phyloP scores from a whole-genome alignment of 2,329 filamentous ascomycete genomes.

The Aspergillus pseudonomiae region DNA sequence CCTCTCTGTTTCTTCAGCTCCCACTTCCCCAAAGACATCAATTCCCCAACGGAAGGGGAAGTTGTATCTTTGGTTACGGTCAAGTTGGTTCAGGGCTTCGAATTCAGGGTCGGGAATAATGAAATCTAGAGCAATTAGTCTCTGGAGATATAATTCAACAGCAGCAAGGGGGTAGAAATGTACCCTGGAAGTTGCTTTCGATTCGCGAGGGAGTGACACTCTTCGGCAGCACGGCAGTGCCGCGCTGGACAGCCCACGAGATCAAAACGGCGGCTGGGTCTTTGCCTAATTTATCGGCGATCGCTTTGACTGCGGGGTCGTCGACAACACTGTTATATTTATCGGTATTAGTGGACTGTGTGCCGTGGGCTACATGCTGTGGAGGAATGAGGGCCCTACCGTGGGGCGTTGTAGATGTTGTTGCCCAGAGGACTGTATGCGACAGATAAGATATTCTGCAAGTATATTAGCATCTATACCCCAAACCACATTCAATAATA shows the following conservation, averaged over 20 bases:
- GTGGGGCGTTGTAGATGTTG: constrained; percentile 37
- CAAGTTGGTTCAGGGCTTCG: constrained; percentile 37
- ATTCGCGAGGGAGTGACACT: constrained; percentile 58
- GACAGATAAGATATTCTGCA: constrained; percentile 52
- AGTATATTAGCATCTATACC: not conserved
- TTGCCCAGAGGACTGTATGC: constrained; percentile 66
- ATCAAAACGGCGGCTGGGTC: constrained; percentile 60
- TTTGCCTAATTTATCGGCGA: constrained; percentile 63
- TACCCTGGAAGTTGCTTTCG: constrained; percentile 51
- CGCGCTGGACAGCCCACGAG: constrained; percentile 58
- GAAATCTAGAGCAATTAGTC: constrained; percentile 27
- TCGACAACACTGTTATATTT: constrained; percentile 56
- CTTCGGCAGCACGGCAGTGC: constrained; percentile 59
- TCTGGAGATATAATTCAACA: not conserved
- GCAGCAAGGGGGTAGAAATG: not conserved
- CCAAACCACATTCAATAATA: fast-evolving
- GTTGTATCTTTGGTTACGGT: constrained; percentile 42
- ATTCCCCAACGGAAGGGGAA: constrained; percentile 42
- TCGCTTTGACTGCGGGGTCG: constrained; percentile 62
- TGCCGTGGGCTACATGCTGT: not conserved
- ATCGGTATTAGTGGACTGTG: not conserved
- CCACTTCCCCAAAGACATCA: constrained; percentile 42
- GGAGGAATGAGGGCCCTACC: constrained; percentile 22
- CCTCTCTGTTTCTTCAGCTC: constrained; percentile 34
- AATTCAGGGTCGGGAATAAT: constrained; percentile 40